Base-by-base conservation (phyloP, 176 grass and related monocot species). In the Carex myosuroides region DNA sequence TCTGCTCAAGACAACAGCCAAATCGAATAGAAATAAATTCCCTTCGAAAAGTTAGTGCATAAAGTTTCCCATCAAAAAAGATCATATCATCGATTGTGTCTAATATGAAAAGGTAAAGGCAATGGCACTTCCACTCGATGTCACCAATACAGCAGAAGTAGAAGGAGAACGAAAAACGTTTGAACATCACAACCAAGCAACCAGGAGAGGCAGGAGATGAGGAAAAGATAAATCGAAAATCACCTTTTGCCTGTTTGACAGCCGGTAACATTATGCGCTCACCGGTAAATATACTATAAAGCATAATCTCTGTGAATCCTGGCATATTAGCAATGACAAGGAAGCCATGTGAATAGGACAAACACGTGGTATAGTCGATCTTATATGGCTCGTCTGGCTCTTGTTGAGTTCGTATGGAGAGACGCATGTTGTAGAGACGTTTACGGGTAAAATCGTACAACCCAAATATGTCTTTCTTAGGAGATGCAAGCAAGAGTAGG, bases 201-300 rank as follows among this genome's bases (percentile, higher is more conserved):
- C 44, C 29, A 12, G 41, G 11, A 39, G 81, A 95, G 87, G 66
- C 72, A 84, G 0, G 92, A 86, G 84, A 94, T 64, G 87, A 92
- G 70, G 69, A 87, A 59, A 32, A 92, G 88, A 65, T 70, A 54
- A 78, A 90, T 90, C 3, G 83, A 77, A 17, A 61, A 5, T 18
- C 21, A 14, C 32, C n/a, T 17, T 3, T 13, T 39, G 35, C n/a
- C 37, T 8, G 20, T 62, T 24, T 62, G 60, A 62, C 24, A 13
- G 72, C 18, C 3, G 92, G 90, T 65, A 91, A 88, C 79, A 85
- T 88, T 79, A 91, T 87, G 39, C 87, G 87, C 44, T 85, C 67
- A 35, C 91, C 88, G 58, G 90, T 86, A 89, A 94, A 91, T 65
- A 97, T 86, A 87, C 88, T 91, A 72, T 91, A 80, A 64, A 92